phyloP scores from a whole-genome alignment of 768 basidiomycete genomes.

The Macrolepiota albuminosa region DNA sequence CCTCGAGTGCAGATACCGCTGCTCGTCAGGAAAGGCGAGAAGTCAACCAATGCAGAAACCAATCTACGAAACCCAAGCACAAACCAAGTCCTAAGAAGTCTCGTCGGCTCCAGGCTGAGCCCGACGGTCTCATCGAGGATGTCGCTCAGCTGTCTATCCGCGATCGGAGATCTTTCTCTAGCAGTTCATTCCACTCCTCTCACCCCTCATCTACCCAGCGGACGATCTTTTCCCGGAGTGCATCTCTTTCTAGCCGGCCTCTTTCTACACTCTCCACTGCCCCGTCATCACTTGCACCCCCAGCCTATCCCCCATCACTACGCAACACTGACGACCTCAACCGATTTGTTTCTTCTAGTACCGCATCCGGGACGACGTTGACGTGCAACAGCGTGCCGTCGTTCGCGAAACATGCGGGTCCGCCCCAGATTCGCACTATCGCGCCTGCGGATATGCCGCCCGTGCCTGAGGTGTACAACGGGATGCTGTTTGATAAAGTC shows the following conservation, averaged over 20 bases:
- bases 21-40: conserved; percentile 27
- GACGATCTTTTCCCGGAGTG: conserved; percentile 17
- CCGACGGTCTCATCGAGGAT: conserved; percentile 35
- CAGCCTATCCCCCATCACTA: conserved; percentile 48
- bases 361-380: conserved; percentile 70
- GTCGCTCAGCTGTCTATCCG: conserved; percentile 42
- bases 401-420: conserved; percentile 80
- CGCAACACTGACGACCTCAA: conserved; percentile 68
- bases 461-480: conserved; percentile 75
- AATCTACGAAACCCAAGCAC: conserved; percentile 12
- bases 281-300: conserved; percentile 26
- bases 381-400: conserved; percentile 72
- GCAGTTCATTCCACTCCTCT: conserved; percentile 12
- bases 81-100: conserved; percentile 41
- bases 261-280: conserved; percentile 11
- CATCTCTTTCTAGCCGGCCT: conserved; percentile 25
- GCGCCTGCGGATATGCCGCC: conserved; percentile 72
- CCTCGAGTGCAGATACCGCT: conserved; percentile 13
- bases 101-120: conserved; percentile 31
- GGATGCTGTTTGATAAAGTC: conserved; percentile 82
- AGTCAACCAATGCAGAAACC: conserved; percentile 26
- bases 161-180: conserved; percentile 23
- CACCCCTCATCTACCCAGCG: conserved; percentile 17
- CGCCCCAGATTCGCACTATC: conserved; percentile 75
- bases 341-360: conserved; percentile 88